Conservation (phyloP, 192 early-diverging fungal species). For the Chytriomyces confervae region DNA sequence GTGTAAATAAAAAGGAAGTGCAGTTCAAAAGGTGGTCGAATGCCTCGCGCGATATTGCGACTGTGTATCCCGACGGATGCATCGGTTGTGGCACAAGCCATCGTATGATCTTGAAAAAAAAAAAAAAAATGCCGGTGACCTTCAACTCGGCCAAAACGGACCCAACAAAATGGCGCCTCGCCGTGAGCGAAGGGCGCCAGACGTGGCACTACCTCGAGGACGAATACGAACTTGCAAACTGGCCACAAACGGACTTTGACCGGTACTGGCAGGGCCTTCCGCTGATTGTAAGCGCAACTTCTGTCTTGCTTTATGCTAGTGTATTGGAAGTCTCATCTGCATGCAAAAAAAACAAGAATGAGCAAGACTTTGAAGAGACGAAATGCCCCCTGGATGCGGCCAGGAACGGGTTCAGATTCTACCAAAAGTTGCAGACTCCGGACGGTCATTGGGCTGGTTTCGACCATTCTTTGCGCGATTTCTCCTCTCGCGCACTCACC, state of each 20-base stretch:
- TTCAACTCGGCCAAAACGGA: constrained; percentile 58
- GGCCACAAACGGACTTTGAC: constrained; percentile 82
- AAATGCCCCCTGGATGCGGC: constrained; percentile 79
- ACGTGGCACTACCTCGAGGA: constrained; percentile 85
- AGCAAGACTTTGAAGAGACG: constrained; percentile 60
- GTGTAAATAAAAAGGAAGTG: background rate
- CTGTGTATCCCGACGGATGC: too few relatives aligned
- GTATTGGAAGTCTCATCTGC: constrained; percentile 2
- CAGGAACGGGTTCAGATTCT: constrained; percentile 93
- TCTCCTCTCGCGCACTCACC: background rate
- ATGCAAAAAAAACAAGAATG: constrained; percentile 37
- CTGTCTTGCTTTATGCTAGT: too few relatives aligned
- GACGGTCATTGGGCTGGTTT: constrained; percentile 82
- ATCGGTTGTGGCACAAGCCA: too few relatives aligned
- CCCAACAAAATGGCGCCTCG: constrained; percentile 84
- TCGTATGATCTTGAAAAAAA: too few relatives aligned
- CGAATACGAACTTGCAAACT: constrained; percentile 43
- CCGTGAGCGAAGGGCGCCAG: constrained; percentile 85
- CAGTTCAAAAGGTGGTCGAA: background rate
- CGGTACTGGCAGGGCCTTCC: constrained; percentile 85
- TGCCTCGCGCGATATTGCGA: background rate
- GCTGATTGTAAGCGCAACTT: constrained; percentile 13
- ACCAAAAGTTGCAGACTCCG: constrained; percentile 80
- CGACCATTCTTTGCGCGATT: background rate
- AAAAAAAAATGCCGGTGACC: background rate